A percentile compares a stretch with the other conserved stretches of the same genome.
Conservation (phyloP, 2,329 filamentous ascomycete species). For the Epichloe sp. region DNA sequence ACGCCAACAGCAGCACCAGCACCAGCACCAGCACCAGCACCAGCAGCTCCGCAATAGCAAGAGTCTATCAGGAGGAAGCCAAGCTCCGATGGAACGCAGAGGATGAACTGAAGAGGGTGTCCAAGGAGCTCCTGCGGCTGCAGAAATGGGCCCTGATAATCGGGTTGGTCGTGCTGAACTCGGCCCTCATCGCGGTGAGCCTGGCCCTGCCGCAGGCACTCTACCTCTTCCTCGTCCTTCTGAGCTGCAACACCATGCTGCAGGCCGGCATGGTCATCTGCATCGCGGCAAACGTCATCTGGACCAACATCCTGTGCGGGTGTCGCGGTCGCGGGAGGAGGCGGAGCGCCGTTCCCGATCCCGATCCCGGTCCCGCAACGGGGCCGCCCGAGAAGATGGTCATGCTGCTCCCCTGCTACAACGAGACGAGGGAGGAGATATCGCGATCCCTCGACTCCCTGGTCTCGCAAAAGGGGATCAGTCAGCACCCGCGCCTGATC, state of each 20-base stretch:
- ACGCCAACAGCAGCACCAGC: conserved; percentile 16
- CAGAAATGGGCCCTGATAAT: conserved; percentile 27
- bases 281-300: conserved; percentile 19
- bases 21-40: conserved; percentile 23
- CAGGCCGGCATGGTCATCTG: conserved; percentile 29
- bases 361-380: conserved; percentile 16
- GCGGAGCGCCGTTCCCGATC: no score
- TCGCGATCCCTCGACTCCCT: conserved; percentile 32
- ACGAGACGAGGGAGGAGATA: conserved; percentile 32
- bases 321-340: conserved; percentile 12
- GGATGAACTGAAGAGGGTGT: conserved; percentile 25
- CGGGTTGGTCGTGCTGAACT: conserved; percentile 22
- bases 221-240: conserved; percentile 30
- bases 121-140: conserved; percentile 22
- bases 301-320: conserved; percentile 18
- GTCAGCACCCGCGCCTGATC: conserved; percentile 27
- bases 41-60: conserved; percentile 22
- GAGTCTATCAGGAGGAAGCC: conserved; percentile 24
- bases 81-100: conserved; percentile 27
- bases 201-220: conserved; percentile 26
- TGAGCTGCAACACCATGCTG: conserved; percentile 32
- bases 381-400: conserved; percentile 28
- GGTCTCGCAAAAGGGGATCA: conserved; percentile 28
- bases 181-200: conserved; percentile 22
- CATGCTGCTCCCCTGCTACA: conserved; percentile 35